phyloP scores from a whole-genome alignment of 768 basidiomycete species.

The Udeniomyces megalosporus region DNA sequence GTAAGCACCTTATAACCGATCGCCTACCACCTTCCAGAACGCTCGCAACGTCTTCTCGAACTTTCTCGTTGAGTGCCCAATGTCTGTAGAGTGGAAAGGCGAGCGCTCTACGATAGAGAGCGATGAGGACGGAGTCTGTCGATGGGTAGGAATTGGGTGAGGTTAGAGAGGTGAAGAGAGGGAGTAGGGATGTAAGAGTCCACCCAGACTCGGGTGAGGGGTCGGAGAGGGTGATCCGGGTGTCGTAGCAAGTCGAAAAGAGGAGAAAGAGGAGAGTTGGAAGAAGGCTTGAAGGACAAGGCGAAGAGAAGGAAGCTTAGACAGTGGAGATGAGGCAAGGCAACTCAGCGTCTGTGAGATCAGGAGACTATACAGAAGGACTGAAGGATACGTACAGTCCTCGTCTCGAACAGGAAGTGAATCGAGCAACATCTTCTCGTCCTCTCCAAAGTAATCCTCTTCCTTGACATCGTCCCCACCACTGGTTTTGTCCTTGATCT shows the following conservation, averaged over 20 bases:
- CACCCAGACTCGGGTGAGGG: slow-evolving; percentile 78
- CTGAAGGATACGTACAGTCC: slow-evolving; percentile 35
- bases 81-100: slow-evolving; percentile 67
- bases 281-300: slow-evolving; percentile 48
- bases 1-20: slow-evolving; percentile 44
- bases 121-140: slow-evolving; percentile 38
- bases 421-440: slow-evolving; percentile 36
- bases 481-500: slow-evolving; percentile 25
- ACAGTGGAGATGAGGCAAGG: no score
- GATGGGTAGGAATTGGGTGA: slow-evolving; percentile 43
- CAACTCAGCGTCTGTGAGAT: background rate
- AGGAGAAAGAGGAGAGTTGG: slow-evolving; percentile 53
- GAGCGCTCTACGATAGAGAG: slow-evolving; percentile 58
- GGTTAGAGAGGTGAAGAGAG: slow-evolving; percentile 69
- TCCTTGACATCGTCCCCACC: slow-evolving; percentile 46
- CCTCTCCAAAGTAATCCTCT: slow-evolving; percentile 40
- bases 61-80: slow-evolving; percentile 53
- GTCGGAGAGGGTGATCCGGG: slow-evolving; percentile 57
- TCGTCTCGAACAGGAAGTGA: slow-evolving; percentile 38
- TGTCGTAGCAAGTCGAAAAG: slow-evolving; percentile 68
- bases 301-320: no score
- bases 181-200: slow-evolving; percentile 57
- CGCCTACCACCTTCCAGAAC: slow-evolving; percentile 48
- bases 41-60: slow-evolving; percentile 46
- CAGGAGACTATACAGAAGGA: no score